Percentiles rank a stretch among this genome's conserved stretches.
phyloP scores from a whole-genome alignment of 2,329 filamentous ascomycete species.

The Stagonosporopsis rhizophila region DNA sequence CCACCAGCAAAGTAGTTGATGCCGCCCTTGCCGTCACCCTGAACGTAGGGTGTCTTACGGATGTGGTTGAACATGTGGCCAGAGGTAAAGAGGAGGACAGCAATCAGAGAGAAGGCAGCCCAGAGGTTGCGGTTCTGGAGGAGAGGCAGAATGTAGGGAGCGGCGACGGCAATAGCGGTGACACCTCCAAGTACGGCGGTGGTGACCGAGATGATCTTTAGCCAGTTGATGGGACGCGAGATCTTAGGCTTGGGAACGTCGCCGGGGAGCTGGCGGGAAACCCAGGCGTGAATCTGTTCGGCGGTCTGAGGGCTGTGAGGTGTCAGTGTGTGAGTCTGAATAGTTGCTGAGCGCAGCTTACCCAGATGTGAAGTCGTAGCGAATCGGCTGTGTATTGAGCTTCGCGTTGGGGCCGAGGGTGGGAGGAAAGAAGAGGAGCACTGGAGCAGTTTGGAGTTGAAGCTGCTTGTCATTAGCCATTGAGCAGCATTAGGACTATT shows the following conservation, averaged over 20 bases:
- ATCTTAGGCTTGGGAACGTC: conserved; percentile 75
- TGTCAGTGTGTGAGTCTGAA: conserved; percentile 1
- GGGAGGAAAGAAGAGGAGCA: conserved; percentile 86
- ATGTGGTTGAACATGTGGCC: conserved; percentile 99
- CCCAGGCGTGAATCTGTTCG: conserved; percentile 80
- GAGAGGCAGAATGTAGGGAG: conserved; percentile 80
- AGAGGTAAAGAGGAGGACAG: conserved; percentile 89
- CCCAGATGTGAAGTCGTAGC: conserved; percentile 87
- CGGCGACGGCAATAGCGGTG: conserved; percentile 73
- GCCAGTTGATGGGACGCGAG: conserved; percentile 85
- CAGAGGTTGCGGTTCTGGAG: conserved; percentile 91
- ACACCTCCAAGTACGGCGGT: conserved; percentile 73
- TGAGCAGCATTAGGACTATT: not conserved
- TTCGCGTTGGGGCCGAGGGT: conserved; percentile 82
- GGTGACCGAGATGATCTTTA: conserved; percentile 72
- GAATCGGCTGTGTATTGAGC: conserved; percentile 69
- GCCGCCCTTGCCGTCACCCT: conserved; percentile 82
- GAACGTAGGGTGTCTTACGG: conserved; percentile 90
- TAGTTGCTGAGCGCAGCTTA: conserved; percentile 52
- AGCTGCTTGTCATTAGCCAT: conserved; percentile 66
- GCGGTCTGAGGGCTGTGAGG: conserved; percentile 70
- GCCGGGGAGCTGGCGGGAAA: conserved; percentile 75
- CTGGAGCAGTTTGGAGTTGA: conserved; percentile 90
- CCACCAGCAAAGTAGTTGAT: conserved; percentile 89
- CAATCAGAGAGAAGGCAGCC: conserved; percentile 87